Evolutionary conservation across 164 flowering plant genomes (phyloP).

Genomic region (Cinnamomum micranthum): DNA sequence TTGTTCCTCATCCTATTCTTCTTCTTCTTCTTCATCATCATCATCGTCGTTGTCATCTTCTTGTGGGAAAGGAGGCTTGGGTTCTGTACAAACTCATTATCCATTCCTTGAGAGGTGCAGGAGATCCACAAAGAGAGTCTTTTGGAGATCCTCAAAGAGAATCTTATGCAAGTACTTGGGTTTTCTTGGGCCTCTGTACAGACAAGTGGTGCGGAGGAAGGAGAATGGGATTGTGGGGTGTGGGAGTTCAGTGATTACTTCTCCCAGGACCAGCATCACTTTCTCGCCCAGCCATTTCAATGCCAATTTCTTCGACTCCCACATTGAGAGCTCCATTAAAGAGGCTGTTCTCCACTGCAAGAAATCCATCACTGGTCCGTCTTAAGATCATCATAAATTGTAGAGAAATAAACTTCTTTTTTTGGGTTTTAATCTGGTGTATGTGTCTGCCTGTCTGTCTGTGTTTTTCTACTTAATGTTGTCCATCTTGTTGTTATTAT

Average conservation of each 20-base stretch:
- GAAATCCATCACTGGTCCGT: conserved; percentile 30
- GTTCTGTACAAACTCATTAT: no score
- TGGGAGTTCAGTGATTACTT: neutral
- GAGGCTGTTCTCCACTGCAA: conserved; percentile 80
- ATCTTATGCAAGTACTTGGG: conserved; percentile 28
- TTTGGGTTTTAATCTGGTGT: no score
- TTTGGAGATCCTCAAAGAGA: conserved; percentile 22
- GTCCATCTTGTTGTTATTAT: no score
- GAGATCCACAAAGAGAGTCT: conserved; percentile 2
- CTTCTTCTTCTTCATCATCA: neutral
- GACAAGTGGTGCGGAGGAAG: conserved; percentile 3
- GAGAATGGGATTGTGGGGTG: neutral
- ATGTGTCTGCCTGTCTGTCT: no score
- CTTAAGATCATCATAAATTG: no score
- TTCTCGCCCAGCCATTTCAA: conserved; percentile 8
- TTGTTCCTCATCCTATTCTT: conserved; percentile 16
- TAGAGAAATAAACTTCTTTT: no score
- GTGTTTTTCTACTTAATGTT: no score
- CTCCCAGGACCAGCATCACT: conserved; percentile 20
- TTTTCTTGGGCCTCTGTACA: conserved; percentile 19
- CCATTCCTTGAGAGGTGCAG: conserved; percentile 2
- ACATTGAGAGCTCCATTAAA: conserved; percentile 43
- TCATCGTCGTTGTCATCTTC: neutral
- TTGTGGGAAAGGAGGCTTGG: no score
- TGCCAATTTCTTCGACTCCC: conserved; percentile 5